These are phyloP conservation scores for Glonium stellatum DNA, from an alignment of 495 filamentous ascomycete genomes.

Conservation along the genomic window DNA sequence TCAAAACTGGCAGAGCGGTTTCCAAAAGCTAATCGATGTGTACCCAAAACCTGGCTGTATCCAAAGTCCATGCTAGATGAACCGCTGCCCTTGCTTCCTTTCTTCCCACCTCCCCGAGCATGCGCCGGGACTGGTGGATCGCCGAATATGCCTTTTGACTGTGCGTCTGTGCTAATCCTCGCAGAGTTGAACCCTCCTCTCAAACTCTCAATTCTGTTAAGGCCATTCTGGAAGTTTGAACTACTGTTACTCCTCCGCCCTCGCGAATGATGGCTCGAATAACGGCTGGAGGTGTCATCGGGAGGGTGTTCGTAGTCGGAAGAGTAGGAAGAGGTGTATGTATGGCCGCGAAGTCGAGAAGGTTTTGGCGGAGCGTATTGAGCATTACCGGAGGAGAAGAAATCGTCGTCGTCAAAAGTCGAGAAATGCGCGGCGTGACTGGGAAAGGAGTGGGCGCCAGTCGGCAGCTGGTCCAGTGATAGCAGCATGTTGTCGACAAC, in stretches of 20 bases:
- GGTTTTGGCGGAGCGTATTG: constrained; percentile 14
- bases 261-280: constrained; percentile 52
- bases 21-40: constrained; percentile 52
- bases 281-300: constrained; percentile 57
- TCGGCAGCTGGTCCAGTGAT: constrained; percentile 26
- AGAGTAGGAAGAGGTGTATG: constrained; percentile 61
- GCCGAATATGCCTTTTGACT: constrained; percentile 18
- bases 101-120: constrained; percentile 39
- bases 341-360: constrained; percentile 48
- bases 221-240: constrained; percentile 59
- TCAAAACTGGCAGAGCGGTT: constrained; percentile 76
- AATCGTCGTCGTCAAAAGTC: constrained; percentile 22
- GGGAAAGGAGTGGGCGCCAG: constrained; percentile 9
- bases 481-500: constrained; percentile 51
- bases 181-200: constrained; percentile 34
- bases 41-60: constrained; percentile 47
- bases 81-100: constrained; percentile 67
- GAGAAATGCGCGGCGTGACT: constrained; percentile 17
- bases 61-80: constrained; percentile 63
- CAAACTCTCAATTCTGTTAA: constrained; percentile 58
- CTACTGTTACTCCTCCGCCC: constrained; percentile 76
- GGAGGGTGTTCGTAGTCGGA: constrained; percentile 64
- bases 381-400: constrained; percentile 23
- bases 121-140: constrained; percentile 19
- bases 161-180: constrained; percentile 39